Evolutionary conservation across 208 protist species (phyloP), one percentile per base, ranked within the genome.

Genomic region (Histomonas meleagridis): DNA sequence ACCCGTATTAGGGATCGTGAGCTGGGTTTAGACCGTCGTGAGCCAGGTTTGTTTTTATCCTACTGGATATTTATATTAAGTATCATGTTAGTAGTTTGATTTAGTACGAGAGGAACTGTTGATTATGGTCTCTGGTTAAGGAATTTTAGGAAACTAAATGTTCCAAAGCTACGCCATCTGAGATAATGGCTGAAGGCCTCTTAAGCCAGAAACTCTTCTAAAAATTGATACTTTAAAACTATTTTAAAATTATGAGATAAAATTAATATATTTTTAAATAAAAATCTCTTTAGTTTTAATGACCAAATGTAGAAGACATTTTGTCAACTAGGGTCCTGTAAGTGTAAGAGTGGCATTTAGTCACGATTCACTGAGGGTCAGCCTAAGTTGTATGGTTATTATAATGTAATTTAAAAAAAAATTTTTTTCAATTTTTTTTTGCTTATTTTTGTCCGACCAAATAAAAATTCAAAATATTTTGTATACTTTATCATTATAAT

Each of bases 1-100:
- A 81, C 70, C 70, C 91, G 94, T 95, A 95, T 94, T 92, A 95
- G 94, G 94, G 94, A 95, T 95, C 94, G 94, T 95, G 95, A 95
- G 95, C 94, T 95, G 94, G 94, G 94, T 95, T 95, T 95, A 95
- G 95, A 95, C 95, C 95, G 95, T 95, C 94, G 95, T 95, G 95
- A 95, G 95, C 95, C 95, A 95, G 95, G 95, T 95, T 95, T 95
- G 94, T 95, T 95, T 95, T 95, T 95, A 95, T 93, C 93, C 95
- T 96, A 95, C 94, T 94, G 93, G 93, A 93, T 91, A 95, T 79
- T 92, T 92, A 94, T 94, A 94, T 93, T n/a, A n/a, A n/a, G 46
- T 28, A 51, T 51, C 70, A 53, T 51, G 46, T 95, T 91, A 94
- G 94, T 95, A 94, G 94, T 94, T n/a, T 86, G 93, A 94, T 92